Evolutionary conservation across 225 moss, liverwort and hornwort species (phyloP).

Genomic region (Straminergon stramineum): DNA sequence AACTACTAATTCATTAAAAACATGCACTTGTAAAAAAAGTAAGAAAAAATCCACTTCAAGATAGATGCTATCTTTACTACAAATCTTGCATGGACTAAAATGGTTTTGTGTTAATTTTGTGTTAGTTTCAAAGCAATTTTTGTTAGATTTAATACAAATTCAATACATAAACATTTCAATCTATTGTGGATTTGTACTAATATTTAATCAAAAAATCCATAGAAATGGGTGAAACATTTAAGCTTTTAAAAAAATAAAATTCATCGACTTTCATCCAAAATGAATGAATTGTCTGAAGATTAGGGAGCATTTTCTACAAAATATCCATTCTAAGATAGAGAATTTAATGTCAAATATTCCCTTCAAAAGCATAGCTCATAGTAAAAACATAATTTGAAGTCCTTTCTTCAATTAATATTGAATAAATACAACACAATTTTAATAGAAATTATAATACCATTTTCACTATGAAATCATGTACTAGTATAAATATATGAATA

Average conservation of each 20-base stretch:
- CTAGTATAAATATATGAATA: background rate
- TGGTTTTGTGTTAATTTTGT: background rate
- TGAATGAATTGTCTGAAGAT: background rate
- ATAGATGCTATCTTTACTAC: background rate
- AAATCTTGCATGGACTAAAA: fast-evolving
- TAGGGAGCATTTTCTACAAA: fast-evolving
- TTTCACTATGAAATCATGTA: background rate
- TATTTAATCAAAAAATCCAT: background rate
- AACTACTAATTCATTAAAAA: background rate
- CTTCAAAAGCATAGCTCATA: background rate
- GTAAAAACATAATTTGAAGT: background rate
- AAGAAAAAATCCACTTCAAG: background rate
- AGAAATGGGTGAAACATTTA: background rate
- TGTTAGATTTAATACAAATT: background rate
- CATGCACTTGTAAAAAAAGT: background rate
- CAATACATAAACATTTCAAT: background rate
- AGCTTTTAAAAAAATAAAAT: background rate
- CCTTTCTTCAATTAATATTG: background rate
- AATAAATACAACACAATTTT: no score
- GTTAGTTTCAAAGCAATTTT: background rate
- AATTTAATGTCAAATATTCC: background rate
- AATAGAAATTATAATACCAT: background rate
- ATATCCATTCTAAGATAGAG: background rate
- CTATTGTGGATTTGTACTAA: background rate
- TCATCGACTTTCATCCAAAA: background rate